Conservation (phyloP, 106 monocot genomes). For the Dendrobium nobile region DNA sequence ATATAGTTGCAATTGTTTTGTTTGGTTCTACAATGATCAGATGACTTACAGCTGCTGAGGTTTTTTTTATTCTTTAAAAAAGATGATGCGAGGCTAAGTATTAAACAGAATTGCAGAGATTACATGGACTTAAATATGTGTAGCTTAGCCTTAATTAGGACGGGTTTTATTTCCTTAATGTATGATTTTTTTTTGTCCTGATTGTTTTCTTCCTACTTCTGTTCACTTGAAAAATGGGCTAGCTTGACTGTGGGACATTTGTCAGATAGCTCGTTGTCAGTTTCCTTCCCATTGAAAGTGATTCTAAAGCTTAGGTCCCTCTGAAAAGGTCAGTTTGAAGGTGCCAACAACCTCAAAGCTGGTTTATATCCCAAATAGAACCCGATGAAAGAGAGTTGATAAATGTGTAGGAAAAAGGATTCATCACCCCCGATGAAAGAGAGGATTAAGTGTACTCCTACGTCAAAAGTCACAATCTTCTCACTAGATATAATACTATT, state of each 20-base stretch:
- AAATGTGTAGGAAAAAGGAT: too few species aligned
- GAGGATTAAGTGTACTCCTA: too few species aligned
- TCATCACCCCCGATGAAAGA: too few species aligned
- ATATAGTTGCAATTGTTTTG: not conserved
- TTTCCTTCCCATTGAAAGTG: not conserved
- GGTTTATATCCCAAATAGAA: too few species aligned
- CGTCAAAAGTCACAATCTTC: too few species aligned
- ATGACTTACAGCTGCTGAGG: not conserved
- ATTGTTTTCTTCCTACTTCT: not conserved
- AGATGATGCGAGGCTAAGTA: not conserved
- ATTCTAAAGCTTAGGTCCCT: too few species aligned
- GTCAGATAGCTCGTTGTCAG: not conserved
- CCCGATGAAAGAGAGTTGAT: too few species aligned
- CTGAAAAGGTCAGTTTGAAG: too few species aligned
- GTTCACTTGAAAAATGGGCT: not conserved
- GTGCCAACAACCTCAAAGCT: too few species aligned
- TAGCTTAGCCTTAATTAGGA: not conserved
- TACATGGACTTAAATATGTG: not conserved
- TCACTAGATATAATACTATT: too few species aligned
- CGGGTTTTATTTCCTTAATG: not conserved
- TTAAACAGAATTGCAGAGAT: not conserved
- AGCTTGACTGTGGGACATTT: not conserved
- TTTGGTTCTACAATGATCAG: not conserved
- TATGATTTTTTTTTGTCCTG: not conserved
- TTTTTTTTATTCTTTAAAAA: too few species aligned